These are phyloP conservation scores for Neurospora hispaniola DNA, from an alignment of 495 filamentous ascomycete genomes.

Conservation along the genomic window DNA sequence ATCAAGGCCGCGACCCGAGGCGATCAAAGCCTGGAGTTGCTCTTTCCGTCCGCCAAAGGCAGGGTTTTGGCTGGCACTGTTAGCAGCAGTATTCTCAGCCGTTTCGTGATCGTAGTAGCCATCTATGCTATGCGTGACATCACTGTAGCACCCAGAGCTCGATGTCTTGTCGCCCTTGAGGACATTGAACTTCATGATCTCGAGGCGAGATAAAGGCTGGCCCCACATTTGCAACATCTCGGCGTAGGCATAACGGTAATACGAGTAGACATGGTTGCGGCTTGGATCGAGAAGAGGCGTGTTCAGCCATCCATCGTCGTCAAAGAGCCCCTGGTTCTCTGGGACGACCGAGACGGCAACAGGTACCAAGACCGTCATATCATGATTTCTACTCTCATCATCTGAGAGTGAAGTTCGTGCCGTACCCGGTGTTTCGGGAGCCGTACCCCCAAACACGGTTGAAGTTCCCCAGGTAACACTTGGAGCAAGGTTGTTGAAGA, in stretches of 20 bases:
- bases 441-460: slow-evolving; percentile 42
- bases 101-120: slow-evolving; percentile 24
- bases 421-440: slow-evolving; percentile 29
- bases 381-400: slow-evolving; percentile 32
- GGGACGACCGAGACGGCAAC: slow-evolving; percentile 51
- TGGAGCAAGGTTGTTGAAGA: slow-evolving; percentile 48
- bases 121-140: slow-evolving; percentile 12
- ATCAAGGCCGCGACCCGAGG: slow-evolving; percentile 42
- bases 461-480: slow-evolving; percentile 56
- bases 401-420: slow-evolving; percentile 38
- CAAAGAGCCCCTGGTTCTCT: slow-evolving; percentile 68
- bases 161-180: slow-evolving; percentile 33
- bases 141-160: slow-evolving; percentile 8
- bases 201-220: slow-evolving; percentile 61
- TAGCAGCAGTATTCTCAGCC: slow-evolving; percentile 7
- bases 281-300: slow-evolving; percentile 59
- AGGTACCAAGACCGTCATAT: slow-evolving; percentile 29
- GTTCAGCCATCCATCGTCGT: slow-evolving; percentile 60
- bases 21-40: slow-evolving; percentile 25
- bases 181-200: slow-evolving; percentile 76
- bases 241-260: slow-evolving; percentile 73
- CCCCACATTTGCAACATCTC: slow-evolving; percentile 74
- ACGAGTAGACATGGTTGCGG: slow-evolving; percentile 47
- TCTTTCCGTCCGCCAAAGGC: slow-evolving; percentile 33
- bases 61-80: slow-evolving; percentile 13